Evolutionary conservation across 192 early-diverging fungal species (phyloP), one percentile per base, ranked within the genome.

Genomic region (Backusella macrospora): DNA sequence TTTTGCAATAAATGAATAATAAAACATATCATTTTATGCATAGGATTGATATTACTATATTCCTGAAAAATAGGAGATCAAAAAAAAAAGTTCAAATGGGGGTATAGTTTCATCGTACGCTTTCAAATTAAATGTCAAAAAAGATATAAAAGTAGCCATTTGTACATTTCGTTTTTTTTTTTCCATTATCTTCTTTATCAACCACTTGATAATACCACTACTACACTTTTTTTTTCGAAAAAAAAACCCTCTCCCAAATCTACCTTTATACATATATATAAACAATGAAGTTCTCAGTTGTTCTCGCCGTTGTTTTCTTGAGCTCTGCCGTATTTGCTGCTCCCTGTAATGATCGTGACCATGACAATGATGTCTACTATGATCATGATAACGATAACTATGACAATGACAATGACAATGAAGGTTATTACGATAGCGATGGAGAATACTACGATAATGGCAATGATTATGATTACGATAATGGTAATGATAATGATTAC

Each of bases 81-180:
- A 3, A 46, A 46, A 14, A 12, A 34, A 34, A 34, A 34, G 29
- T 34, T 34, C 29, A 34, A 34, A 34, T 34, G 29, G 29, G 29
- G 2, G 29, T 34, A 34, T 34, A 34, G 2, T 2, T 34, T 59
- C 52, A 59, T 59, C 52, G 52, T 59, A 59, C 52, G 26, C 52
- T 59, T 59, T 59, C 52, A 59, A 59, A 59, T 59, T 8, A 59
- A 59, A 26, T 59, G 52, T 59, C 52, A 59, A 59, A 59, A 49
- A 59, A 59, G 52, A 59, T 59, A 59, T 59, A 59, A 59, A 59
- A 59, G 52, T 26, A 59, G 52, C 21, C 26, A 26, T 59, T 59
- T 21, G 21, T 26, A 59, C 7, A 26, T 59, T 43, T 59, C 26
- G 21, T 23, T 59, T 59, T 59, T 26, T 59, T 55, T 23, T 23